These are phyloP conservation scores for Geotrichum australiense DNA, from an alignment of 1,139 yeast species.

Conservation along the genomic window DNA sequence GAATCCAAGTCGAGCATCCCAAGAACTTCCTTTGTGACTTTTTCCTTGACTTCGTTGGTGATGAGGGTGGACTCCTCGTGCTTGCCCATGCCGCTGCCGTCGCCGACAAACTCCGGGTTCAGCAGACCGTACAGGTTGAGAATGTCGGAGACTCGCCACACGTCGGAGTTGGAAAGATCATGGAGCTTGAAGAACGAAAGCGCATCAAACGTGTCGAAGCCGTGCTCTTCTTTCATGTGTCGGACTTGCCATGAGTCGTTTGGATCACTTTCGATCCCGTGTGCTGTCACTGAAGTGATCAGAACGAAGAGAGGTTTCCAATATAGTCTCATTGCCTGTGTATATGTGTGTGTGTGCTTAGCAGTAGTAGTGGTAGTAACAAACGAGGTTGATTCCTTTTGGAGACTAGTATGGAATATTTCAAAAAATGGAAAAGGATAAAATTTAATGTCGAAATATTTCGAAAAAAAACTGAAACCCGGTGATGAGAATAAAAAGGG, in stretches of 20 bases:
- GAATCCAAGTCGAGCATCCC: conserved; percentile 54
- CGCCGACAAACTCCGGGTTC: conserved; percentile 69
- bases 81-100: conserved; percentile 84
- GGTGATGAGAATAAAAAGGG: too few relatives aligned
- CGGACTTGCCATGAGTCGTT: conserved; percentile 34
- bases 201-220: conserved; percentile 64
- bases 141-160: conserved; percentile 51
- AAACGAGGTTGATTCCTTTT: too few relatives aligned
- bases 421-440: too few relatives aligned
- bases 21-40: conserved; percentile 52
- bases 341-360: too few relatives aligned
- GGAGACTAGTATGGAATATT: too few relatives aligned
- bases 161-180: conserved; percentile 48
- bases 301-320: too few relatives aligned
- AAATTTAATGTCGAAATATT: too few relatives aligned
- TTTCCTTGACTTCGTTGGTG: conserved; percentile 47
- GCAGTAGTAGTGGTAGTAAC: too few relatives aligned
- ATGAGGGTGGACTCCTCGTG: conserved; percentile 58
- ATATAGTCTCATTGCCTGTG: too few relatives aligned
- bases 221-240: conserved; percentile 91
- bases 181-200: conserved; percentile 76
- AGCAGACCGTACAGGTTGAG: conserved; percentile 72
- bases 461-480: too few relatives aligned
- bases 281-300: conserved; percentile 1
- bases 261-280: conserved; percentile 15